Base-by-base conservation (phyloP, 495 filamentous ascomycete species). In the Baudoinia panamericana region DNA sequence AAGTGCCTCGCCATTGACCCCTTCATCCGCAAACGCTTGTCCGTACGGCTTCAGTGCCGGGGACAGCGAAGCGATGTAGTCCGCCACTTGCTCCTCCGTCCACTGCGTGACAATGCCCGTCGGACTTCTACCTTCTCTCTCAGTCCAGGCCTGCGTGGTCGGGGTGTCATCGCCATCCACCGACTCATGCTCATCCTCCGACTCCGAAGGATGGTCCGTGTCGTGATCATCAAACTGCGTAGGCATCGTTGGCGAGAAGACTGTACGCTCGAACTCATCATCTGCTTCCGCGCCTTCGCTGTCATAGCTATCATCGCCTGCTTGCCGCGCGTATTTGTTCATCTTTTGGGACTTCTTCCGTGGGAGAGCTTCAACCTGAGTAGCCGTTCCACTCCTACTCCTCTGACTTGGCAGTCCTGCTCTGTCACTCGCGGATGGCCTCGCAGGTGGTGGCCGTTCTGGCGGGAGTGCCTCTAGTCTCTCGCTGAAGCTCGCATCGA, bases 1-100 rank as follows among this genome's bases (percentile, higher is more conserved):
- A 36, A 97, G 66, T 29, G 83, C 88, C 56, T 95, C 85, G 34
- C 90, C 90, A 28, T 87, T 79, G 53, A 97, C 87, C 39, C 81
- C 84, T 54, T 97, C 93, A 48, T 93, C 90, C 93, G 53, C 43
- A 21, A 46, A 27, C 8, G 45, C 30, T 35, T 45, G 46, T 39
- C 45, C 42, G 32, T 23, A 56, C 30, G 45, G 42, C 38, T 53
- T 41, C 47, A 50, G 28, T 27, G 44, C 39, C 10, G 46, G 44
- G 27, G 40, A 53, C 6, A 50, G 43, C 27, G 38, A 42, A 8
- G 36, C 18, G 38, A 97, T 66, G 56, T 84, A 97, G 41, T 85
- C 82, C 24, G 81, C 81, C 63, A 83, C 84, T 61, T 95, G 84
- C 26, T 90, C 83, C 4, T 72, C 75, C 9, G 78, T 80, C 90